These are phyloP conservation scores for Saprolegnia parasitica DNA, from an alignment of 352 stramenopile genomes.

Conservation along the genomic window DNA sequence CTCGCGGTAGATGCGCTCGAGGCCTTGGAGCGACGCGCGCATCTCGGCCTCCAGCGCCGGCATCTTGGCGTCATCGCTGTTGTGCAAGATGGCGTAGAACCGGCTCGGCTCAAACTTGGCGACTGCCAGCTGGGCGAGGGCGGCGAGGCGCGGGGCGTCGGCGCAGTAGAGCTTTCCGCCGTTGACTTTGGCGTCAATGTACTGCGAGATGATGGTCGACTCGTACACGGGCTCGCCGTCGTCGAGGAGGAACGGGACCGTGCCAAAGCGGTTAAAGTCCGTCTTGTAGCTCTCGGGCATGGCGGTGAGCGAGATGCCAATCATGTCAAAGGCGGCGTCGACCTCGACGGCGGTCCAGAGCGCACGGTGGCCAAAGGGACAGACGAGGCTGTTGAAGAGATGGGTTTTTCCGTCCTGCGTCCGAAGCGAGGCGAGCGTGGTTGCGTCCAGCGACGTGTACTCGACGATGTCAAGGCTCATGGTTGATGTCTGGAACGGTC, in stretches of 20 bases:
- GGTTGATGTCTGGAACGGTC: neutral
- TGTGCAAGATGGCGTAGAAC: slow-evolving; percentile 17
- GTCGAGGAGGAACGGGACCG: slow-evolving; percentile 22
- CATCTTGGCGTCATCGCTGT: neutral
- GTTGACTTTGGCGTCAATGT: slow-evolving; percentile 20
- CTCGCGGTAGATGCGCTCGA: slow-evolving; percentile 25
- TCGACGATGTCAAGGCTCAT: neutral
- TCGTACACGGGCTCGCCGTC: slow-evolving; percentile 23
- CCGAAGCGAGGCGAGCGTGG: slow-evolving; percentile 4
- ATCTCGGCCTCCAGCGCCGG: neutral
- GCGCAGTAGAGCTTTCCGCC: slow-evolving; percentile 7
- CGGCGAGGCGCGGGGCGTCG: slow-evolving; percentile 13
- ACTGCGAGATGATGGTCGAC: slow-evolving; percentile 27
- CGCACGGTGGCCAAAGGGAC: slow-evolving; percentile 25
- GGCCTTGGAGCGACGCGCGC: too few species aligned
- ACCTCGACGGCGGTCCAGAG: slow-evolving; percentile 25
- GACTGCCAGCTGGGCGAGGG: slow-evolving; percentile 16
- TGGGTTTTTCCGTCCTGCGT: slow-evolving; percentile 20
- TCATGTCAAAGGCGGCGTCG: slow-evolving; percentile 18
- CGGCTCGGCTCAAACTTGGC: slow-evolving; percentile 22
- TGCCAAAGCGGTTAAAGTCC: slow-evolving; percentile 24
- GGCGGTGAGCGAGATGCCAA: slow-evolving; percentile 5
- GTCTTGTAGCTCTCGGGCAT: slow-evolving; percentile 9
- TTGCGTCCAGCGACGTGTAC: neutral
- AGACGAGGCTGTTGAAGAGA: slow-evolving; percentile 27